Base-by-base conservation (phyloP, 495 filamentous ascomycete genomes). In the Lophiotrema nucula region DNA sequence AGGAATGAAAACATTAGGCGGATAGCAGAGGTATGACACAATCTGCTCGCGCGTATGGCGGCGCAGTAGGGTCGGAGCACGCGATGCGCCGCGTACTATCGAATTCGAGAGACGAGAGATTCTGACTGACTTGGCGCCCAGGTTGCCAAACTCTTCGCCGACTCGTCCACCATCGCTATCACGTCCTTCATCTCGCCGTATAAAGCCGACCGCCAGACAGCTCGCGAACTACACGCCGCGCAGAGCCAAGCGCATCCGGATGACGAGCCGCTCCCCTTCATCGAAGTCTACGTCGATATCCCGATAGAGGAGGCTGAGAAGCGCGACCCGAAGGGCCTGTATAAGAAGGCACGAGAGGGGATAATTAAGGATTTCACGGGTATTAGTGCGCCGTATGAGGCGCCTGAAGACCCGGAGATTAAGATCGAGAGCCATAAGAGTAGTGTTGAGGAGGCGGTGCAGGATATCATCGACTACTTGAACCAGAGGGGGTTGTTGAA, bases 161-260 rank as follows among this genome's bases (percentile, higher is more conserved):
- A 98, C 73, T 83, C 83, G 39, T 84, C 88, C 57, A 85, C 86
- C 49, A 83, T 97, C 66, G 87, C 92, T 55, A 82, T 98, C 52
- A 95, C 95, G 25, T 92, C 88, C 55, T 98, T 98, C 79, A 98
- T 98, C 77, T 95, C 90, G 10, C 93, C 93, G 2, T 97, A 97
- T 77, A 79, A 79, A 18, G 84, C 84, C 39, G 95, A 98, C 76
- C 82, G 93, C 27, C 79, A 88, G 62, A 82, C 87, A 12, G 95
- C 93, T 2, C 84, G 93, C 39, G 73, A 80, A 50, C 72, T 97
- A 58, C 93, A 98, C 71, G 77, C 82, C 42, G 79, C 55, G 3
- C 26, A 35, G 18, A 48, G 79, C 1, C 60, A 75, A 15, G 67
- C 72, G 5, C 72, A 77, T 47, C 41, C 67, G 64, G 51, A 76